These are phyloP conservation scores for Asterionellopsis glacialis DNA, from an alignment of 108 stramenopile genomes.

Conservation along the genomic window DNA sequence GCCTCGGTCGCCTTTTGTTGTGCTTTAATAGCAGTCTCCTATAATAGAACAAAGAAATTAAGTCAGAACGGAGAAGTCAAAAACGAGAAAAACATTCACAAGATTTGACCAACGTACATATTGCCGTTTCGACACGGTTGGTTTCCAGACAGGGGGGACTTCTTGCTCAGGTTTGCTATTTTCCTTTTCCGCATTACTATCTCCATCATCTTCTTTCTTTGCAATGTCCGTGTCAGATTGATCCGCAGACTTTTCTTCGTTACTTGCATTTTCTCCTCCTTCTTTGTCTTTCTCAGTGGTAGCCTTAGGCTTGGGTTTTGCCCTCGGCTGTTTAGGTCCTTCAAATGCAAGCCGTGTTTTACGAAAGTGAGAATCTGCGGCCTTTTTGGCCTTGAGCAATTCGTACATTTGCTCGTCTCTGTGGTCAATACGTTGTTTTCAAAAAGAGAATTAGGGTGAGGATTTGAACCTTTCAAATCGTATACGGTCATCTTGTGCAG, in stretches of 20 bases:
- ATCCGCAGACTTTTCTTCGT: background rate
- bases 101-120: constrained; percentile 14
- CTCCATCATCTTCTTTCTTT: constrained; percentile 16
- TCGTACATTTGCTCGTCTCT: constrained; percentile 56
- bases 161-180: constrained; percentile 18
- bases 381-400: constrained; percentile 54
- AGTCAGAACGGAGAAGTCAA: background rate
- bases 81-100: background rate
- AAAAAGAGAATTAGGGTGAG: background rate
- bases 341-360: constrained; percentile 58
- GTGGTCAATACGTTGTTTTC: background rate
- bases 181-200: constrained; percentile 16
- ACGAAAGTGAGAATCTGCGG: constrained; percentile 55
- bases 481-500: too few species aligned
- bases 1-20: constrained; percentile 65
- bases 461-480: too few species aligned
- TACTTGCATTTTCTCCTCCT: background rate
- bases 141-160: constrained; percentile 27
- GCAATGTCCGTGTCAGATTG: constrained; percentile 13
- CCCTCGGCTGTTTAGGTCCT: constrained; percentile 44
- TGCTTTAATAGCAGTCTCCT: constrained; percentile 39
- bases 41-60: background rate
- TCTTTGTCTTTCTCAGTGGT: background rate
- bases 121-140: constrained; percentile 56
- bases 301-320: background rate